Evolutionary conservation across 2,329 filamentous ascomycete genomes (phyloP), one percentile per base, ranked within the genome.

Genomic region (Arachnomyces sp.): DNA sequence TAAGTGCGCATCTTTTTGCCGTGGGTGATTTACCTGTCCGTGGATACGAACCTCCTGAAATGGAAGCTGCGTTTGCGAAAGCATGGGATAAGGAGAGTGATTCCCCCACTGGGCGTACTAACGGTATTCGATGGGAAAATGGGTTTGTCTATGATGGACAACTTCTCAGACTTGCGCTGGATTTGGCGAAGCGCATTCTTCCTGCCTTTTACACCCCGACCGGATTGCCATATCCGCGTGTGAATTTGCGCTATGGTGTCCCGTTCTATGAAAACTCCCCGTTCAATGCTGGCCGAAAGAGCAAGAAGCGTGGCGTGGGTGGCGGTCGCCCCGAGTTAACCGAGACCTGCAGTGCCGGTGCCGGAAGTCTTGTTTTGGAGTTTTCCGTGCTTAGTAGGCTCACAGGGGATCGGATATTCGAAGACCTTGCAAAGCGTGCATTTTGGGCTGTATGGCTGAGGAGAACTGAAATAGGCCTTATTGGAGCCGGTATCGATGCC

Each of bases 371-470:
- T 17, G 86, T 95, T 2, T 74, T 98, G 1, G 92, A 98, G 58
- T 95, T 96, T 51, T 86, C 88, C 1, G 86, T 89, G 0, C 71
- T 98, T 34, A 95, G 88, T 55, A 78, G 92, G 16, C 71, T 98
- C 34, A 93, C 87, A 0, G 87, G 86, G 8, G 86, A 96, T 57
- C 68, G 74, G 7, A 78, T 85, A n/a, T 98, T 94, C 53, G 92
- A 98, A 61, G 79, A 84, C 54, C 74, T 86, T 12, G 90, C 86
- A 1, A 96, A 96, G 62, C 74, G 85, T 42, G 90, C 92, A 1
- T 98, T 98, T 55, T 95, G 90, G 88, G 84, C 89, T 16, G 86
- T 98, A n/a, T 98, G 92, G 92, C 73, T 82, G 32, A 75, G 86
- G 41, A 78, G 89, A 48, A 95, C 86, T 59, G 77, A 80, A 31